phyloP scores from a whole-genome alignment of 1,284 basidiomycete genomes.

The Ceratobasidium sp. region DNA sequence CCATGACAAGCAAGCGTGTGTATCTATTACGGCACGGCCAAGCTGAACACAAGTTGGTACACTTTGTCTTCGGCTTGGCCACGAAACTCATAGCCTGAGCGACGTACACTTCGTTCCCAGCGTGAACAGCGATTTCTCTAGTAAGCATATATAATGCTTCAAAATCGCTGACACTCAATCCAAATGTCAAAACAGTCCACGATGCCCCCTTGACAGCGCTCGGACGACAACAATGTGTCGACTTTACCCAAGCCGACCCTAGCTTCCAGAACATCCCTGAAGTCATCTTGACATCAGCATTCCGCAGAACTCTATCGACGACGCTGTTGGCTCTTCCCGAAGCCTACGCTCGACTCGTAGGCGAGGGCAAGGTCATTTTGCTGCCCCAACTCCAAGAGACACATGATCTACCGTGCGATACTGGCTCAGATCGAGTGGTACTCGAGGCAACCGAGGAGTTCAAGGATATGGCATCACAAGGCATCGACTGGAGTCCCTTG shows the following conservation, averaged over 20 bases:
- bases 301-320: slow-evolving; percentile 26
- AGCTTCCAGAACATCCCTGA: slow-evolving; percentile 29
- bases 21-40: slow-evolving; percentile 33
- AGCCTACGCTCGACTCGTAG: slow-evolving; percentile 12
- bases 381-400: slow-evolving; percentile 32
- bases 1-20: slow-evolving; percentile 11
- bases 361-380: slow-evolving; percentile 2
- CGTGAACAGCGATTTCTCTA: slow-evolving; percentile 4
- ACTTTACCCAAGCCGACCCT: slow-evolving; percentile 24
- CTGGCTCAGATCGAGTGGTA: slow-evolving; percentile 25
- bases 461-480: slow-evolving; percentile 6
- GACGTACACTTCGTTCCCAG: background rate
- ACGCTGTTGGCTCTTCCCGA: slow-evolving; percentile 28
- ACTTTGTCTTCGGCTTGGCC: background rate
- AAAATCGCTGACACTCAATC: background rate
- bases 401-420: slow-evolving; percentile 33
- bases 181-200: background rate
- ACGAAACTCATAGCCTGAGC: background rate
- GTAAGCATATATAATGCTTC: background rate
- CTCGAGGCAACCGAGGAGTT: slow-evolving; percentile 24
- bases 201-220: slow-evolving; percentile 20
- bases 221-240: slow-evolving; percentile 32
- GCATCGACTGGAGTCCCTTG: slow-evolving; percentile 21
- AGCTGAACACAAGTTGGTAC: slow-evolving; percentile 35
- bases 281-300: slow-evolving; percentile 19